Base-by-base conservation (phyloP, 2,329 filamentous ascomycete species). In the Hypoxylon rubiginosum region DNA sequence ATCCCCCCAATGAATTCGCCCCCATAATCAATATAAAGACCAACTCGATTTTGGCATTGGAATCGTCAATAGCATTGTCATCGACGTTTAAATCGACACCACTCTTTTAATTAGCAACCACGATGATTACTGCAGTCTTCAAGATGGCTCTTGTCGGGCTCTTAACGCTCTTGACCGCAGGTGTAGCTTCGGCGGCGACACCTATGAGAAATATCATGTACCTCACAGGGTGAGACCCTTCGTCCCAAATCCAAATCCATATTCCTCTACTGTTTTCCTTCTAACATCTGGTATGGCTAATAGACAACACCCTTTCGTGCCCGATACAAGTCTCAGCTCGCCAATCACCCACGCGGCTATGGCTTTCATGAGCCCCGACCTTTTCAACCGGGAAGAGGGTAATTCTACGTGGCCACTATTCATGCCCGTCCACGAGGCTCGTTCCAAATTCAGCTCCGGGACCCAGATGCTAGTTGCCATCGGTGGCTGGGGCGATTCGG, bases 401-500 rank as follows among this genome's bases (percentile, higher is more conserved):
- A 79, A 79, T 19, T 71, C 77, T 0, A 88, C 84, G 70, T 79
- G 80, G 56, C 87, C 88, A 0, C 58, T 76, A 3, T 90, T 88
- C 70, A 82, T 85, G 75, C 75, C 83, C 0, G 76, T 90, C 1
- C 73, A 78, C 0, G 81, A 83, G 3, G 80, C 88, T 48, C 84
- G 87, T 17, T 78, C 79, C 26, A 79, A 86, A 19, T 90, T 88
- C 59, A 74, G 81, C 11, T 75, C 83, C 0, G 82, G 81, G 4
- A 83, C 85, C 53, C 88, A 90, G 74, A 77, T 91, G 15, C 86
- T 89, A 82, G 83, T 91, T 63, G 85, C 89, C 17, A 84, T 91
- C 46, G 90, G 89, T 13, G 89, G 89, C 28, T 91, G 89, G 88
- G 89, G 85, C 1, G 88, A 91, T 62, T 86, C 84, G 0, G 72